phyloP scores from a whole-genome alignment of 371 early-diverging fungal genomes.

The Mortierella sp. region DNA sequence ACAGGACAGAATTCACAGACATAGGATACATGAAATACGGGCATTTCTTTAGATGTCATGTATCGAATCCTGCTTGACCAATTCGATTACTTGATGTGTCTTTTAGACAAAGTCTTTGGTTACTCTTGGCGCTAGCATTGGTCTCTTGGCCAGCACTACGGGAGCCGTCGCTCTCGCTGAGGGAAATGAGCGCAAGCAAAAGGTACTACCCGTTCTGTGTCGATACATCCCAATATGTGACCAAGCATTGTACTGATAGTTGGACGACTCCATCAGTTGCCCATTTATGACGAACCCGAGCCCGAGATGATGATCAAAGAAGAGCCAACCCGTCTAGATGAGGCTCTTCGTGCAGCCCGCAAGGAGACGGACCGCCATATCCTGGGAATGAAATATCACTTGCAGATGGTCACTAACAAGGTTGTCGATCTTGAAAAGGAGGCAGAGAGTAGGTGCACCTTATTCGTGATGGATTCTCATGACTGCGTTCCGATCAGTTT shows the following conservation, averaged over 20 bases:
- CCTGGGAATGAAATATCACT: constrained; percentile 48
- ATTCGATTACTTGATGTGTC: too few species aligned
- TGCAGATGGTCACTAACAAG: constrained; percentile 53
- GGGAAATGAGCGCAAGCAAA: constrained; percentile 48
- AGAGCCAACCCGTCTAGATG: constrained; percentile 52
- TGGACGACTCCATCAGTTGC: constrained; percentile 32
- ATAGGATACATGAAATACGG: too few species aligned
- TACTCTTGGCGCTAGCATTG: constrained; percentile 31
- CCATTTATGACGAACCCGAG: constrained; percentile 50
- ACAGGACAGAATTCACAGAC: too few species aligned
- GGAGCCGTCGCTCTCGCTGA: constrained; percentile 33
- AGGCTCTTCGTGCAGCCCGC: constrained; percentile 45
- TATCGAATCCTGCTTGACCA: too few species aligned
- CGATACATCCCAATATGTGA: too few species aligned
- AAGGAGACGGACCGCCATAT: constrained; percentile 54
- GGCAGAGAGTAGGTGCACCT: constrained; percentile 38
- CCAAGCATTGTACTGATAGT: not conserved
- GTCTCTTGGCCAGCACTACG: constrained; percentile 36
- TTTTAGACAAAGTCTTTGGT: constrained; percentile 46
- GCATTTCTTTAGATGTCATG: too few species aligned
- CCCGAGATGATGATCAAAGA: constrained; percentile 54
- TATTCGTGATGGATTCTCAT: not conserved
- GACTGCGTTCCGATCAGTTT: too few species aligned
- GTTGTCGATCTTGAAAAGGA: constrained; percentile 54
- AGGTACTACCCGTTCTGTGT: too few species aligned